Base-by-base conservation (phyloP, 129 eudicot species). In the Centrapalus pauciflorus region DNA sequence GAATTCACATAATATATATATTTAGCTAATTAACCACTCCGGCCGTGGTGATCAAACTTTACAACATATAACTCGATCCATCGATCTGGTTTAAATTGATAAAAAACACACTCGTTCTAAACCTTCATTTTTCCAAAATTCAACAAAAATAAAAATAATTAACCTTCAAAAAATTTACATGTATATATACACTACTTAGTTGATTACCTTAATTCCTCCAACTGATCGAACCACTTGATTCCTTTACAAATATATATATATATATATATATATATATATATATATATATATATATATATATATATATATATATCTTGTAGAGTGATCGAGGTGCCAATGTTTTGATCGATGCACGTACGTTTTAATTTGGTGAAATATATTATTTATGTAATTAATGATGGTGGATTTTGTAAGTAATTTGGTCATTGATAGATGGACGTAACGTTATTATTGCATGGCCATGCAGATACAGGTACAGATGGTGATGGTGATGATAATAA, bases 361-460 rank as follows among this genome's bases (percentile, higher is more conserved):
- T 50, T 46, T 51, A 50, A 34, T 17, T 46, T 50, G 7, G 61
- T 49, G 62, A 61, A 21, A 51, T 33, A 35, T 69, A 35, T 65
- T 16, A 7, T 48, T 67, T 77, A 86, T 25, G 64, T 75, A 9
- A 77, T 77, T 74, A 75, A 61, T 59, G 84, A 72, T 40, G 48
- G 69, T 26, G 57, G 62, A 45, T 61, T 76, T 75, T 75, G 79
- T 37, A n/a, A n/a, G n/a, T n/a, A n/a, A n/a, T n/a, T n/a, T n/a
- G n/a, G n/a, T 72, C 77, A 62, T 50, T 69, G 68, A 45, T 73
- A 65, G 67, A 79, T 73, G 69, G 77, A 40, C 43, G 83, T 69
- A 43, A 67, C 43, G 58, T 79, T 77, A 82, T 72, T 82, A 79
- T 75, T 85, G 84, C 90, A 81, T 64, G 84, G 74, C 82, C 90